A percentile compares a stretch with the other conserved stretches of the same genome.
These are phyloP conservation scores for Paramecium primaurelia DNA, from an alignment of 73 alveolate species.

Conservation along the genomic window DNA sequence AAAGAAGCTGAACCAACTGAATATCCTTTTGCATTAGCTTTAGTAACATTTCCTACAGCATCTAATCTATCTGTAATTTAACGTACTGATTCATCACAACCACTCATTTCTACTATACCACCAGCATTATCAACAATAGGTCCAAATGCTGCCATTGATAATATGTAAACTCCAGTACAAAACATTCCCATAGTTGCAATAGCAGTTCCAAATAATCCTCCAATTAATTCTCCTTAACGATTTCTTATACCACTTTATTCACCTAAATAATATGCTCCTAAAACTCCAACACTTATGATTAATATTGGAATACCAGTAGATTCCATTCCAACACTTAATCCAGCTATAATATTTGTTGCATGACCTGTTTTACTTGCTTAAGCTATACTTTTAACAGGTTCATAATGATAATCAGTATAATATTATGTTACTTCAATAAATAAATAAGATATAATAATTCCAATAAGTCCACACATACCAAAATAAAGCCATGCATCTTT, in stretches of 20 bases:
- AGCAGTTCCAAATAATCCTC: conserved; percentile 92
- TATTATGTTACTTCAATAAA: conserved; percentile 72
- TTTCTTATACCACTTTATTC: conserved; percentile 71
- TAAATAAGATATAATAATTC: conserved; percentile 71
- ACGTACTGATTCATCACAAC: conserved; percentile 70
- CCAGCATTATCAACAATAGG: conserved; percentile 95
- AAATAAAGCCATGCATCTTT: conserved; percentile 68
- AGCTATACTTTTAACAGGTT: conserved; percentile 85
- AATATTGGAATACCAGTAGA: conserved; percentile 85
- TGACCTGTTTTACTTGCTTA: conserved; percentile 83
- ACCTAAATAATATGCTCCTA: conserved; percentile 79
- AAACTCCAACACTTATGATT: conserved; percentile 75
- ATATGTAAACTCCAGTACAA: conserved; percentile 83
- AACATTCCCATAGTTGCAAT: conserved; percentile 95
- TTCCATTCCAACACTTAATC: conserved; percentile 79
- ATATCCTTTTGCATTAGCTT: conserved; percentile 91
- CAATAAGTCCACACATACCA: conserved; percentile 69
- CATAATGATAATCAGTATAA: conserved; percentile 86
- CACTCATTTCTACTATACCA: conserved; percentile 78
- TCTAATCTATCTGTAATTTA: conserved; percentile 89
- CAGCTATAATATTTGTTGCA: conserved; percentile 88
- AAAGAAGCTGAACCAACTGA: conserved; percentile 89
- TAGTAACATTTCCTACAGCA: conserved; percentile 94
- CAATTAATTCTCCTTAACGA: conserved; percentile 61
- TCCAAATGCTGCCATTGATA: conserved; percentile 92